Base-by-base conservation (phyloP, 23 red algal species). In the Gracilaria caudata region DNA sequence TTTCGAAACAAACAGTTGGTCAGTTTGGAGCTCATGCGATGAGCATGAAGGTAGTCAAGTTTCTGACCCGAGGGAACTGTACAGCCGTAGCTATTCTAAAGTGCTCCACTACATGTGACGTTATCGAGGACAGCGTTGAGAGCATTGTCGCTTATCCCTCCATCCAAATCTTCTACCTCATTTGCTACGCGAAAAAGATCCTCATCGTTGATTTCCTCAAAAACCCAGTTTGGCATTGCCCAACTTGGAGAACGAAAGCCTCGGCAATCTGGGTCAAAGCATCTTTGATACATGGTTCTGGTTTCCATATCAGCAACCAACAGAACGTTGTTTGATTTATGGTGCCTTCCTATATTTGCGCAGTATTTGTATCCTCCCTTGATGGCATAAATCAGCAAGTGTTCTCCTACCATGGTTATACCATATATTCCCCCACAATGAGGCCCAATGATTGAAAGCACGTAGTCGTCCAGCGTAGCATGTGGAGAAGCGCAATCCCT, bases 251-350 rank as follows among this genome's bases (percentile, higher is more conserved):
- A 89, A 49, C 86, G 86, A 80, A 78, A 92, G 16, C 79, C 80
- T 44, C 66, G 58, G 60, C 93, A 95, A 59, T 98, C 95, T 36
- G 95, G 90, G 55, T 98, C 95, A 64, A 89, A 90, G 47, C 95
- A 98, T 60, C 58, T 70, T 60, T 94, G 95, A 75, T 80, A 83
- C 68, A 86, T 65, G 33, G 59, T 7, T 35, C 59, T 59, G 11
- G 30, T 47, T 12, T 43, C 47, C 79, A 94, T 32, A 54, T 98
- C 95, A 46, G 88, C 90, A 6, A 98, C 78, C 4, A 94, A 36
- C 12, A 94, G 11, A 38, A 98, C 87, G 23, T 87, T 80, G 66
- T 98, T 98, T 25, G 78, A 86, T 41, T 90, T 87, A 70, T 98
- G 95, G 45, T 98, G 95, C 51, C 95, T 87, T 7, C 79, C 83